A percentile compares a stretch with the other conserved stretches of the same genome.
These are phyloP conservation scores for Suillus luteus DNA, from an alignment of 768 basidiomycete species.

Conservation along the genomic window DNA sequence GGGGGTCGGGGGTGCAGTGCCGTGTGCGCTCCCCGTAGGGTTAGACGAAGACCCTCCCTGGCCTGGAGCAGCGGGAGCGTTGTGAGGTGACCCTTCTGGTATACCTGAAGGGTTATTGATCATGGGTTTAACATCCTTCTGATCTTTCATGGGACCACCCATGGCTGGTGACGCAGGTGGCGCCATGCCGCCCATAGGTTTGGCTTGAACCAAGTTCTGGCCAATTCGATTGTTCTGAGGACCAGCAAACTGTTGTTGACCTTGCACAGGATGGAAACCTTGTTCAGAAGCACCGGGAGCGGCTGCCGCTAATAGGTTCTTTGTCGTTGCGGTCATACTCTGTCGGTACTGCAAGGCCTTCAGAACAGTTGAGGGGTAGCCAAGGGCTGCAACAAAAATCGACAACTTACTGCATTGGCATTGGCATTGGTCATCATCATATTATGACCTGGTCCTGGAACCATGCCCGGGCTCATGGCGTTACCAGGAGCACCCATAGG, in stretches of 20 bases:
- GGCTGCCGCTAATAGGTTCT: constrained; percentile 27
- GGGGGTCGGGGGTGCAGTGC: constrained; percentile 42
- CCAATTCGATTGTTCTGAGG: constrained; percentile 33
- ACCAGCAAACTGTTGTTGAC: constrained; percentile 38
- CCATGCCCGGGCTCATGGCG: constrained; percentile 42
- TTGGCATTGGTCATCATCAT: constrained; percentile 39
- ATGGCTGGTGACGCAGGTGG: constrained; percentile 56
- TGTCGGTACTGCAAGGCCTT: constrained; percentile 40
- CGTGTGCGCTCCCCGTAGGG: constrained; percentile 22
- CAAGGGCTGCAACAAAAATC: not conserved
- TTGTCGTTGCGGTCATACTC: constrained; percentile 39
- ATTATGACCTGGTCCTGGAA: constrained; percentile 26
- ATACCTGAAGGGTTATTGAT: constrained; percentile 30
- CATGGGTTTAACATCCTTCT: constrained; percentile 38
- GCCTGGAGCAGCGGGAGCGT: constrained; percentile 32
- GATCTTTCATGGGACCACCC: constrained; percentile 33
- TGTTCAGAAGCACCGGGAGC: constrained; percentile 41
- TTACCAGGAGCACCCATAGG: constrained; percentile 32
- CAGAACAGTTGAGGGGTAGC: constrained; percentile 13
- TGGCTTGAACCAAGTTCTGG: constrained; percentile 30
- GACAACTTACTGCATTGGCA: constrained; percentile 22
- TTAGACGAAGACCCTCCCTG: constrained; percentile 26
- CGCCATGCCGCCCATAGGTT: constrained; percentile 47
- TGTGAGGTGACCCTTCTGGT: constrained; percentile 46
- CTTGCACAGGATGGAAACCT: constrained; percentile 39